Percentiles rank a stretch among this genome's conserved stretches.
Evolutionary conservation across 2,329 filamentous ascomycete species (phyloP).

Genomic region (Arthrobotrys megalospora): DNA sequence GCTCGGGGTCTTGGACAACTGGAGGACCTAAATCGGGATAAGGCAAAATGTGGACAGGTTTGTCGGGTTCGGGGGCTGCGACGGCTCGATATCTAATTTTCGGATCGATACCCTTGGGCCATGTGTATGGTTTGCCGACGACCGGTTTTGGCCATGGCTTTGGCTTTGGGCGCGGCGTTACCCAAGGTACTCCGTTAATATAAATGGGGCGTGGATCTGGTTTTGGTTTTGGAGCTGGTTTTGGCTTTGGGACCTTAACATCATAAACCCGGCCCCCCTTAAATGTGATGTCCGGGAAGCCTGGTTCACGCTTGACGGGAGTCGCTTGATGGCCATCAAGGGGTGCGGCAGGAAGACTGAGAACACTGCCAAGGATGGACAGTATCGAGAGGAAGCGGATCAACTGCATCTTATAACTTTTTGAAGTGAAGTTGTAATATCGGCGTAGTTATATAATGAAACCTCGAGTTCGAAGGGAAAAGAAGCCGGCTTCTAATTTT

Average conservation of each 20-base stretch:
- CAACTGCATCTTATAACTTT: slow-evolving; percentile 9
- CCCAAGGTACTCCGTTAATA: too few relatives aligned
- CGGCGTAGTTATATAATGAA: neutral
- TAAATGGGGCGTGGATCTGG: slow-evolving; percentile 1
- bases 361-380: neutral
- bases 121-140: too few relatives aligned
- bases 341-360: slow-evolving; percentile 5
- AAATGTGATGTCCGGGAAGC: neutral
- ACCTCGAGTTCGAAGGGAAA: neutral
- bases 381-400: neutral
- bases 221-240: neutral
- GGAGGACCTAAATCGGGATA: neutral
- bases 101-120: too few relatives aligned
- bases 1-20: neutral
- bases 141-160: neutral
- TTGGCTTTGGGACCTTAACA: neutral
- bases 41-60: slow-evolving; percentile 4
- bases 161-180: neutral
- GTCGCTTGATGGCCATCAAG: neutral
- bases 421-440: neutral
- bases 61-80: neutral
- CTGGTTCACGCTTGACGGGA: slow-evolving; percentile 5
- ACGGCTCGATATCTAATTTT: neutral
- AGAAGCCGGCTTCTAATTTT: slow-evolving; percentile 46
- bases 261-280: neutral